Conservation (phyloP, 2,329 filamentous ascomycete genomes). For the Fusarium illudens region DNA sequence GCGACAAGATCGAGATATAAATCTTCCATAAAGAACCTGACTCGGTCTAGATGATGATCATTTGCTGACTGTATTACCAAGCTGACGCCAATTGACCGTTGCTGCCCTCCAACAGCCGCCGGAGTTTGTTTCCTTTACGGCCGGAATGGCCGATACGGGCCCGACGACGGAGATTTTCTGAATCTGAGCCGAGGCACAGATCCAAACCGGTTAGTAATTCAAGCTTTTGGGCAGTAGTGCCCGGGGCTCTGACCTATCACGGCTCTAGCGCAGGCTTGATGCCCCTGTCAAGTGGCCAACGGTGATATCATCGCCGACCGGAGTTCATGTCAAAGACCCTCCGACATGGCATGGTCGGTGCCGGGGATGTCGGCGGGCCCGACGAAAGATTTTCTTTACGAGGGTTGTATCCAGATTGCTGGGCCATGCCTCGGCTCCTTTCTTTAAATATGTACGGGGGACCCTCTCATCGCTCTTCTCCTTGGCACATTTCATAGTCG, state of each 20-base stretch:
- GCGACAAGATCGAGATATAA: neutral
- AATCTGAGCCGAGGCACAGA: constrained; percentile 20
- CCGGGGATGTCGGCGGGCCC: neutral
- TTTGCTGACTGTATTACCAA: neutral
- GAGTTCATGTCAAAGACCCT: neutral
- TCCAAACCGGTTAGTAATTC: neutral
- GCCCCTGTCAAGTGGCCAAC: neutral
- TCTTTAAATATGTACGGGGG: too few species aligned
- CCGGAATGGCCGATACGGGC: constrained; percentile 30
- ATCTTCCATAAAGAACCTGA: neutral
- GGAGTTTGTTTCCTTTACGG: constrained; percentile 20
- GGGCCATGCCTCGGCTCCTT: neutral
- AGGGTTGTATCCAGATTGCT: neutral
- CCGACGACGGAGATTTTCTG: constrained; percentile 8
- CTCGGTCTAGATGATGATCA: neutral
- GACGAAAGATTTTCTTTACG: neutral
- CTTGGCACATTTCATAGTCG: neutral
- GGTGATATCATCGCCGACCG: neutral
- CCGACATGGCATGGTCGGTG: neutral
- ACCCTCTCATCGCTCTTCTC: too few species aligned
- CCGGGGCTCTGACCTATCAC: neutral
- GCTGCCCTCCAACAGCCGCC: neutral
- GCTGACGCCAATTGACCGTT: too few species aligned
- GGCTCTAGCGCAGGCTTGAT: constrained; percentile 13
- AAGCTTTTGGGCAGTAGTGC: neutral